These are phyloP conservation scores for Zasmidium cellare DNA, from an alignment of 2,329 filamentous ascomycete genomes.

Conservation along the genomic window DNA sequence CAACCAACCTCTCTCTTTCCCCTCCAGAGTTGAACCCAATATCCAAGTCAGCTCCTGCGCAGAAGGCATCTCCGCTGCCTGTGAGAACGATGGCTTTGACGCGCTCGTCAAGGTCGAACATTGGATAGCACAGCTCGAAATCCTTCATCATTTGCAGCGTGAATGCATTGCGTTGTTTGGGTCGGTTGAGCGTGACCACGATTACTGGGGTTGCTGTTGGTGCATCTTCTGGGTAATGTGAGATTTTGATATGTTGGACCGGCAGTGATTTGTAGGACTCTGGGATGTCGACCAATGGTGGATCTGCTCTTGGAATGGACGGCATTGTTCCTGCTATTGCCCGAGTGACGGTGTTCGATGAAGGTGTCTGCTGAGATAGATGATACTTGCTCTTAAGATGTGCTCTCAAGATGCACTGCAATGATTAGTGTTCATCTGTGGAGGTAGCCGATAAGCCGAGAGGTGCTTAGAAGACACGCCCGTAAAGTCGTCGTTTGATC, in stretches of 20 bases:
- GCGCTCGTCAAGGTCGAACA: conserved; percentile 14
- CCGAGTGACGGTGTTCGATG: too few relatives aligned
- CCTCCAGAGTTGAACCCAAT: conserved; percentile 5
- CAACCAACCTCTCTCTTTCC: background rate
- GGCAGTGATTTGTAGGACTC: conserved; percentile 38
- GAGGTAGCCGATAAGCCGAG: background rate
- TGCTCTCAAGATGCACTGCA: background rate
- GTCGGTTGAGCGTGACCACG: conserved; percentile 62
- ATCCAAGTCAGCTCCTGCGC: conserved; percentile 18
- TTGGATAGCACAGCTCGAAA: conserved; percentile 5
- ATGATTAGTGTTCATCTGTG: background rate
- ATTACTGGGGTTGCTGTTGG: conserved; percentile 60
- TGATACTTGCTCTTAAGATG: too few relatives aligned
- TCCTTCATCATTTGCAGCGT: conserved; percentile 62
- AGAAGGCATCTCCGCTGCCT: conserved; percentile 12
- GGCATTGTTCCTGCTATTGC: background rate
- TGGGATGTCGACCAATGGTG: conserved; percentile 22
- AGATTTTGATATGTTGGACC: conserved; percentile 39
- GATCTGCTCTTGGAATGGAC: background rate
- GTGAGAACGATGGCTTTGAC: conserved; percentile 18
- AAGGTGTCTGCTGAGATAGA: too few relatives aligned
- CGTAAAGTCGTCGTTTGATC: too few relatives aligned
- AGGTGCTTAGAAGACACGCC: background rate
- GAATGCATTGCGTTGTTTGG: conserved; percentile 65
- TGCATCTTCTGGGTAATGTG: conserved; percentile 43